phyloP scores from a whole-genome alignment of 2,329 filamentous ascomycete genomes.

The Epichloe gansuensis region DNA sequence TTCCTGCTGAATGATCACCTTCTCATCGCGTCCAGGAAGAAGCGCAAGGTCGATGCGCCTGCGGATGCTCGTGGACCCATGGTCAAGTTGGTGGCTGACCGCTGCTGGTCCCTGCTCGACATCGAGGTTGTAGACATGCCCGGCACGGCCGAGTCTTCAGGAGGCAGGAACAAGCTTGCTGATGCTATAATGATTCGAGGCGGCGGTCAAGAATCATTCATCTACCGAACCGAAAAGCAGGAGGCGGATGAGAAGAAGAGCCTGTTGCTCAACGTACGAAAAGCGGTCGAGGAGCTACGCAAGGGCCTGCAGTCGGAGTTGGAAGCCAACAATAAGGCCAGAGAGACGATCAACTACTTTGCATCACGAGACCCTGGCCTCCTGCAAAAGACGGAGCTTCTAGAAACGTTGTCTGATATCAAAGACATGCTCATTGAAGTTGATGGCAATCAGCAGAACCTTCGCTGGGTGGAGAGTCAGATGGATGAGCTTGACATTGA shows the following conservation, averaged over 20 bases:
- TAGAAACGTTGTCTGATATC: conserved; percentile 66
- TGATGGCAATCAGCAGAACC: conserved; percentile 89
- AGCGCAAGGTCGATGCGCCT: conserved; percentile 67
- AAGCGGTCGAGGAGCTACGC: conserved; percentile 82
- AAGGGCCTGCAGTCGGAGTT: conserved; percentile 77
- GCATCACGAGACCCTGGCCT: conserved; percentile 65
- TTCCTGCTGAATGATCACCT: conserved; percentile 92
- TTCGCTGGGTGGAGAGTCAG: conserved; percentile 90
- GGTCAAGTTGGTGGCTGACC: conserved; percentile 79
- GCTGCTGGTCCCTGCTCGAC: conserved; percentile 87
- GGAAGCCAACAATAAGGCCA: conserved; percentile 72
- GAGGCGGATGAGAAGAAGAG: conserved; percentile 68
- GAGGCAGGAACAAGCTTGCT: conserved; percentile 49
- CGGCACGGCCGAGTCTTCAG: conserved; percentile 46
- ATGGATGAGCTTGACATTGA: conserved; percentile 95
- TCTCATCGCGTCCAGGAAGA: conserved; percentile 82
- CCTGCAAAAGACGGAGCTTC: conserved; percentile 65
- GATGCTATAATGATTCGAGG: conserved; percentile 84
- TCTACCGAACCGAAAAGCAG: conserved; percentile 79
- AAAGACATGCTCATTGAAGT: conserved; percentile 90
- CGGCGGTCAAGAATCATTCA: conserved; percentile 82
- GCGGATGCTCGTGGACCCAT: conserved; percentile 38
- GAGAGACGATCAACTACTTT: conserved; percentile 78
- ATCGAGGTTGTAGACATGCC: conserved; percentile 87
- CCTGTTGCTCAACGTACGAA: conserved; percentile 79